phyloP scores from a whole-genome alignment of 2,329 filamentous ascomycete species.

The Scedosporium boydii region DNA sequence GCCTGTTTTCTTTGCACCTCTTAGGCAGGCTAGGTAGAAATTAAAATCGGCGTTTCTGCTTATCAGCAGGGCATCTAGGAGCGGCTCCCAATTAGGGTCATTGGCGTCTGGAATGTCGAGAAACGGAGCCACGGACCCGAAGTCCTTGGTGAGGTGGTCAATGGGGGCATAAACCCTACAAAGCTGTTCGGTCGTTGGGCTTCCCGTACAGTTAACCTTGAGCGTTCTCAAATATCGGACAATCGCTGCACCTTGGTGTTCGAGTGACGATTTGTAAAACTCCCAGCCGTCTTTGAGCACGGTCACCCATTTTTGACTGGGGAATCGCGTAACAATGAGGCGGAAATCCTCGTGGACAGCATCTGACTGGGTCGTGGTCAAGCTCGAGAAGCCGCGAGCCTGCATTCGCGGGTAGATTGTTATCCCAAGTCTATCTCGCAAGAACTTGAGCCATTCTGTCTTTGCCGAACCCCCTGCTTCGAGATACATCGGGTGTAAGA shows the following conservation, averaged over 20 bases:
- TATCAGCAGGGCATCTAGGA: background rate
- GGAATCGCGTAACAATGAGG: background rate
- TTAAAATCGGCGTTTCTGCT: background rate
- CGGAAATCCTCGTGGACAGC: background rate
- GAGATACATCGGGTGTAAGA: constrained; percentile 1
- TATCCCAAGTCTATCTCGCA: background rate
- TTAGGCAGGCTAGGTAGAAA: constrained; percentile 6
- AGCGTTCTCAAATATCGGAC: background rate
- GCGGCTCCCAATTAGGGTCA: constrained; percentile 1
- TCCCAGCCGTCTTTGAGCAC: constrained; percentile 8
- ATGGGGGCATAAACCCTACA: background rate
- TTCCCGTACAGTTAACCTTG: background rate
- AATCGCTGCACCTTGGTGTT: background rate
- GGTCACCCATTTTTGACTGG: background rate
- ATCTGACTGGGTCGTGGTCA: background rate
- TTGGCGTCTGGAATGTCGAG: constrained; percentile 3
- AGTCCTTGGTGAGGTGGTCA: background rate
- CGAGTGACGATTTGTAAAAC: background rate
- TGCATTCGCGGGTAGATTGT: background rate
- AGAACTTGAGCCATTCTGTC: background rate
- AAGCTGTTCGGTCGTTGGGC: background rate
- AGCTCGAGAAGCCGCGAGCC: background rate
- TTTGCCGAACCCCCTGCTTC: background rate
- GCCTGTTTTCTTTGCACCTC: background rate
- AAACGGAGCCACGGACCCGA: constrained; percentile 4